Percentiles rank a stretch among this genome's conserved stretches.
Conservation (phyloP, 345 rosid species). For the Populus davidiana region DNA sequence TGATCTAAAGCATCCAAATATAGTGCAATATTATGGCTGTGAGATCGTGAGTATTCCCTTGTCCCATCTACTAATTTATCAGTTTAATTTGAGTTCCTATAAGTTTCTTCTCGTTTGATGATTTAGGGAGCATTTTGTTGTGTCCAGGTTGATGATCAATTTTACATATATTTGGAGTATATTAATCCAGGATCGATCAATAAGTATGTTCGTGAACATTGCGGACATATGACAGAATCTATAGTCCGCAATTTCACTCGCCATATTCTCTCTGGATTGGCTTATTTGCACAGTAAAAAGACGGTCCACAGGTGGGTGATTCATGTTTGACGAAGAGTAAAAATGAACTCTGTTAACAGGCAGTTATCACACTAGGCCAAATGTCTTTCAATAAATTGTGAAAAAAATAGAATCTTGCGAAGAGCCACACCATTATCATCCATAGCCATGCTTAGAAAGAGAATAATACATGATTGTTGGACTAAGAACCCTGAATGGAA, state of each 20-base stretch:
- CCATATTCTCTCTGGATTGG: constrained; percentile 63
- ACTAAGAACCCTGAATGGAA: not conserved
- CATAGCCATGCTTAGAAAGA: not conserved
- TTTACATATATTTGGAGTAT: constrained; percentile 61
- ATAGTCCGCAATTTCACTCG: constrained; percentile 72
- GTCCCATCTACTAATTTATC: not conserved
- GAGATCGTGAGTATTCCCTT: constrained; percentile 45
- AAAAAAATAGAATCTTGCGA: not conserved
- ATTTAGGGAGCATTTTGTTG: constrained; percentile 7
- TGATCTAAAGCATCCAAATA: constrained; percentile 55
- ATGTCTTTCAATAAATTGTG: constrained; percentile 5
- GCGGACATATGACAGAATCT: constrained; percentile 55
- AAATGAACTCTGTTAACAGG: not conserved
- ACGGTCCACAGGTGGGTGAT: constrained; percentile 74
- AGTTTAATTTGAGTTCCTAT: not conserved
- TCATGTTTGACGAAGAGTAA: not conserved
- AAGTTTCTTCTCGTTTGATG: constrained; percentile 7
- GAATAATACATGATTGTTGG: not conserved
- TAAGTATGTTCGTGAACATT: constrained; percentile 53
- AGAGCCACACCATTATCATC: not conserved
- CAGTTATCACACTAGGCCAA: not conserved
- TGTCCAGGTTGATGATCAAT: constrained; percentile 58
- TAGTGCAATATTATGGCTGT: constrained; percentile 71
- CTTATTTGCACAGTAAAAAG: constrained; percentile 53
- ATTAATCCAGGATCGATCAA: constrained; percentile 66